Percentiles rank a stretch among this genome's conserved stretches.
Evolutionary conservation across 768 basidiomycete genomes (phyloP).

Genomic region (Boletus rex-veris): DNA sequence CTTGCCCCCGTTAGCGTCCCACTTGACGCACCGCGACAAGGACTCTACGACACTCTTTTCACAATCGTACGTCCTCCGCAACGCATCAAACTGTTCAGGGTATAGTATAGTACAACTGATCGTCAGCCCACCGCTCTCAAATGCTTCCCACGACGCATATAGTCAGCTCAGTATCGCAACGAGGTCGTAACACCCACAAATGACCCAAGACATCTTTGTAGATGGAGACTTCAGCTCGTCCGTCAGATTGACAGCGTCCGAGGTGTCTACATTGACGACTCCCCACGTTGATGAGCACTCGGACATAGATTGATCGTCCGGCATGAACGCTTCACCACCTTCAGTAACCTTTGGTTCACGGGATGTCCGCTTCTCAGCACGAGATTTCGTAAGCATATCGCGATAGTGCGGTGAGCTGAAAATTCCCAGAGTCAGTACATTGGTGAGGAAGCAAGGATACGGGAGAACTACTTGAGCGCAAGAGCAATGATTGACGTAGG

Average conservation of each 20-base stretch:
- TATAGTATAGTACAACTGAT: slow-evolving; percentile 95
- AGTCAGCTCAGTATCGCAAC: slow-evolving; percentile 2
- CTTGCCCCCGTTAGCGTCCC: slow-evolving; percentile 94
- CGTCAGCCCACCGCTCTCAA: slow-evolving; percentile 84
- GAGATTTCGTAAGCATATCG: slow-evolving; percentile 73
- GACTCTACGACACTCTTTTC: slow-evolving; percentile 94
- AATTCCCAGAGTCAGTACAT: slow-evolving; percentile 2
- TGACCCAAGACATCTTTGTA: slow-evolving; percentile 77
- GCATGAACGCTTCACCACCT: slow-evolving; percentile 85
- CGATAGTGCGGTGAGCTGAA: slow-evolving; percentile 76
- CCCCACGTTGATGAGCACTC: slow-evolving; percentile 92
- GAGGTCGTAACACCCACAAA: slow-evolving; percentile 48
- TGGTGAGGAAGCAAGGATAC: background rate
- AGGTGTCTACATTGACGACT: slow-evolving; percentile 77
- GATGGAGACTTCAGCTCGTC: slow-evolving; percentile 75
- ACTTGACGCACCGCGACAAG: slow-evolving; percentile 89
- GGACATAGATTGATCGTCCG: slow-evolving; percentile 77
- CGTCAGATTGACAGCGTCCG: slow-evolving; percentile 63
- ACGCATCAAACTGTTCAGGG: slow-evolving; percentile 94
- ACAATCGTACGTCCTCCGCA: slow-evolving; percentile 90
- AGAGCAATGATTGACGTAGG: slow-evolving; percentile 97
- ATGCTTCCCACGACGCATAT: slow-evolving; percentile 46
- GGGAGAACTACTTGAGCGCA: slow-evolving; percentile 68
- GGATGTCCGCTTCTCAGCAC: slow-evolving; percentile 70
- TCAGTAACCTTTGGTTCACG: slow-evolving; percentile 56